Evolutionary conservation across 805 yeast species (phyloP), one percentile per base, ranked within the genome.

Genomic region (Scheffersomyces ergatensis): DNA sequence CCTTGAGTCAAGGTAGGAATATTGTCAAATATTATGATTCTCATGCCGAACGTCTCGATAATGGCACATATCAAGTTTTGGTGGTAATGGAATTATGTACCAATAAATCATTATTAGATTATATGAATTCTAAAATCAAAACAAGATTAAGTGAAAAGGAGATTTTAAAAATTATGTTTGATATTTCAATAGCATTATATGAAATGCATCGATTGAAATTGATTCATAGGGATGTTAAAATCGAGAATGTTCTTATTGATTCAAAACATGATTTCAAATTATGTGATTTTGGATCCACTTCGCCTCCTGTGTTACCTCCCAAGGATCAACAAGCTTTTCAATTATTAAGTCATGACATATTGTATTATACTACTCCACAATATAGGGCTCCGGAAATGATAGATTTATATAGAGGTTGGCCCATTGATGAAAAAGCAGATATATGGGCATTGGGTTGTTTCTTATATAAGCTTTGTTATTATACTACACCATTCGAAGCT

Each of bases 401-500:
- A 42, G 97, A 92, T 62, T 72, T 90, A 19, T 83, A 84, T 58
- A 71, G 89, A 35, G 86, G 89, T 5, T 67, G 81, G 35, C 93
- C 97, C 2, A 85, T 92, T 31, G 93, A 92, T 62, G 95, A 90
- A 54, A 89, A 89, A 62, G 76, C 92, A 6, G 99, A 92, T 64
- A 86, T 92, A 36, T 92, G 99, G 99, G 99, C 99, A 0, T 67
- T 92, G 36, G 99, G 99, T 9, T 83, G 93, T 24, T 87, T 93
- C 47, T 70, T 93, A 37, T 92, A 87, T 70, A 92, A 92, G 58
- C 70, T 92, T 46, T 84, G 96, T 63, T 92, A 85, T 65, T 92
- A 88, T 62, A 90, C 85, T 1, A 92, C 99, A 1, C 99, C 99
- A 1, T 92, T 93, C 61, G 99, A 92, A 63, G 82, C 85, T 33